Base-by-base conservation (phyloP, 495 filamentous ascomycete species). In the Oidiodendron maius region DNA sequence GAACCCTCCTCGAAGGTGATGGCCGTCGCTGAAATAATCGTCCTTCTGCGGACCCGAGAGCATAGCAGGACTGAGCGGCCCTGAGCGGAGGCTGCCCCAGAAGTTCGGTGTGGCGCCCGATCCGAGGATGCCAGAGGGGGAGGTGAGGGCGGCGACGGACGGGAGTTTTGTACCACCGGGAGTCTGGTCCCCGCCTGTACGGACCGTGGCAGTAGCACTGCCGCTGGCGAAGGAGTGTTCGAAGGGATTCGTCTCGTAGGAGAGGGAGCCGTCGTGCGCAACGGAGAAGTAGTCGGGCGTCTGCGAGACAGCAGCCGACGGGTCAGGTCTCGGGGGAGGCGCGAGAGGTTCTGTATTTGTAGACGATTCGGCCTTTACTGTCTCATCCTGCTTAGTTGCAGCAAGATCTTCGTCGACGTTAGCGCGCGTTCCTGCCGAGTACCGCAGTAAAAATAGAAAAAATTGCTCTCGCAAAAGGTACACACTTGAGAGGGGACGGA, bases 1-100 rank as follows among this genome's bases (percentile, higher is more conserved):
- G 62, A 97, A 94, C 25, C 84, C 78, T 42, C 86, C 82, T 53
- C 88, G 73, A 46, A 94, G 78, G 61, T 91, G 86, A 59, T 83
- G 81, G 6, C 87, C 89, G 62, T 95, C 89, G 57, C 72, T 80
- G 51, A 83, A 79, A 55, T 85, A 73, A 68, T 84, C 68, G 68
- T 73, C 74, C 39, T 84, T 78, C 25, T 46, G 37, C 16, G 87
- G 93, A 26, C 90, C 93, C 39, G 90, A 85, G 17, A 98, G 82
- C 93, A 98, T 98, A 47, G 93, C 93, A 68, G 93, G 93, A 64
- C 93, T 97, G 59, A 98, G 65, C 20, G 94, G 93, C 52, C 93
- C 93, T 41, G 90, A 89, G 43, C 93, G 82, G 55, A 98, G 72
- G 59, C 90, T 84, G 56, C 75, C 76, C 91, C 93, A 97, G 68